Conservation (phyloP, 352 stramenopile genomes). For the Pythium insidiosum region DNA sequence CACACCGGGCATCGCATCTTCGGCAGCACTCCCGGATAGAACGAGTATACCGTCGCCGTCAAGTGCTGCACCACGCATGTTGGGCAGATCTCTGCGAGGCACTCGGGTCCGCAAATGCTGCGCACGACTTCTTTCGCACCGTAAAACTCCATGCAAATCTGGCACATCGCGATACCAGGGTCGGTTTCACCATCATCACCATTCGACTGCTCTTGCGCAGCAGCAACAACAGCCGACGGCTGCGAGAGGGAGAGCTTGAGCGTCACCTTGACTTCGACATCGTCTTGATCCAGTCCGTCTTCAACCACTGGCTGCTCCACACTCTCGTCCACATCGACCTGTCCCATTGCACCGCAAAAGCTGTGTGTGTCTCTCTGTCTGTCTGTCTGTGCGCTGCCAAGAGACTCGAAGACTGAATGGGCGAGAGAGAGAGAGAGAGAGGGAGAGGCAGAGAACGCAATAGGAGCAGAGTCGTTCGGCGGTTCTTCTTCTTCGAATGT, state of each 20-base stretch:
- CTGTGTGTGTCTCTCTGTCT: no score
- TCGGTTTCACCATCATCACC: no score
- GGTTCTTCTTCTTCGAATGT: constrained; percentile 17
- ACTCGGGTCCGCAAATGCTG: constrained; percentile 27
- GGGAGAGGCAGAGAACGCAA: neutral
- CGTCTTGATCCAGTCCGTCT: no score
- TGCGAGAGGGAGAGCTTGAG: no score
- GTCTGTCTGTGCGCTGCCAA: no score
- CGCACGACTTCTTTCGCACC: constrained; percentile 21
- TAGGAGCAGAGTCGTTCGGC: no score
- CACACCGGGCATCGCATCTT: constrained; percentile 64
- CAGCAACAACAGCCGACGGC: no score
- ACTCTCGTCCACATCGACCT: constrained; percentile 9
- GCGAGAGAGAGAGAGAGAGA: neutral
- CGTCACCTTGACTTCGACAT: no score
- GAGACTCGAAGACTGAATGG: no score
- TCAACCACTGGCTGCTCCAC: no score
- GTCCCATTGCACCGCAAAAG: no score
- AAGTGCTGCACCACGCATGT: constrained; percentile 42
- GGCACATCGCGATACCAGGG: constrained; percentile 35
- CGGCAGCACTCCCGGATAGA: constrained; percentile 49
- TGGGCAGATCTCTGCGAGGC: constrained; percentile 31
- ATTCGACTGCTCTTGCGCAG: no score
- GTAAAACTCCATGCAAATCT: constrained; percentile 55
- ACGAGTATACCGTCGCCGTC: constrained; percentile 42